Evolutionary conservation across 2,329 filamentous ascomycete species (phyloP), one percentile per base, ranked within the genome.

Genomic region (Triangularia verruculosa): DNA sequence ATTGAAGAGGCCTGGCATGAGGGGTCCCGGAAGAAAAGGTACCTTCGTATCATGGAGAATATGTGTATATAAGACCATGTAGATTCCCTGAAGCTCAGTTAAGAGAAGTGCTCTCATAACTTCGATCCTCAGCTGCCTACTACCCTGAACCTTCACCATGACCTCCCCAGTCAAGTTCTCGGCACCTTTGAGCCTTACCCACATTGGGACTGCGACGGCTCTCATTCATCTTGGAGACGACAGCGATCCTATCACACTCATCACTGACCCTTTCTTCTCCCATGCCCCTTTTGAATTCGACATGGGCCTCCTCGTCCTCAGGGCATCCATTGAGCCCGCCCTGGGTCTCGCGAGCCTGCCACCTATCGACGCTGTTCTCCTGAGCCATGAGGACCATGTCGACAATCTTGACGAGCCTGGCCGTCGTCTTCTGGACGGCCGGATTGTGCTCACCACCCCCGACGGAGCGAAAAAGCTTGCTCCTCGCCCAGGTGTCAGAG

Each of bases 331-430:
- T 28, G 64, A 67, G 0, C 78, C 79, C 0, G 77, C 77, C 2
- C 66, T 81, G 0, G 59, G 66, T 0, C 71, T 82, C 0, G 65
- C 74, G 0, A 61, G 78, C 0, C 73, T 83, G 0, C 81, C 81
- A 0, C 70, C 71, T 9, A 80, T 83, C 64, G 80, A 82, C 57
- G 80, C 76, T n/a, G 72, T 83, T 3, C 74, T 83, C 0, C 74
- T 83, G 8, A 81, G 78, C 68, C 81, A 83, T 63, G 81, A 83
- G 68, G 79, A 83, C 68, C 81, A 83, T 62, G 72, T 73, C 0
- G 81, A 83, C 64, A 83, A 83, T 64, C 74, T 84, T 1, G 81
- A 83, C 32, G 73, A 76, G 1, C 66, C 77, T 0, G 80, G 81
- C 22, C 80, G 80, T 4, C 74, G 67, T 7, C 73, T 82, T 0